These are phyloP conservation scores for Mallotus japonicus DNA, from an alignment of 441 rosid species.

Conservation along the genomic window DNA sequence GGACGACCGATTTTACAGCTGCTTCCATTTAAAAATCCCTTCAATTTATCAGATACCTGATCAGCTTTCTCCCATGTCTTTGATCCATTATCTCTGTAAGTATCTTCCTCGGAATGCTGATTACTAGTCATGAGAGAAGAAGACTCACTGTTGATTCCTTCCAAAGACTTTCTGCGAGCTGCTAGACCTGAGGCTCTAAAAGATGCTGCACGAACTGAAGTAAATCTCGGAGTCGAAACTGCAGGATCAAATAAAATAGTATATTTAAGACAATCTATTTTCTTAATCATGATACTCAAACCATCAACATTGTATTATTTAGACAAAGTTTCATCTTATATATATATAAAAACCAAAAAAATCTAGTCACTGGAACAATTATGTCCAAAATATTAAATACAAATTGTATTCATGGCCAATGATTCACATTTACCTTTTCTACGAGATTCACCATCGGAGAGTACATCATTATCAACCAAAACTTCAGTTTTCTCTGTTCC, in stretches of 20 bases:
- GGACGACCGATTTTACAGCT: conserved; percentile 33
- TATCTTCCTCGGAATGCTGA: conserved; percentile 39
- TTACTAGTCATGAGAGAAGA: conserved; percentile 27
- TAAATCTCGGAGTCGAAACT: conserved; percentile 60
- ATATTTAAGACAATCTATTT: too few species aligned
- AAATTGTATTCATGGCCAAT: not conserved
- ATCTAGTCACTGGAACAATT: too few species aligned
- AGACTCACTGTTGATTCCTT: conserved; percentile 26
- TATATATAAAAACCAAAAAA: not conserved
- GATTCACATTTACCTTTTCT: conserved; percentile 23
- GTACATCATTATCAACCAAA: conserved; percentile 33
- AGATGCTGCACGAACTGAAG: conserved; percentile 70
- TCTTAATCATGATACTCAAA: not conserved
- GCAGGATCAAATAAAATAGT: not conserved
- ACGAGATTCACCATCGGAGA: conserved; percentile 29
- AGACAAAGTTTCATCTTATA: not conserved
- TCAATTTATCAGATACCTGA: conserved; percentile 30
- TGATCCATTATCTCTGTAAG: conserved; percentile 22
- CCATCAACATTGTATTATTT: not conserved
- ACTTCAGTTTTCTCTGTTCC: conserved; percentile 43
- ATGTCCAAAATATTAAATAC: too few species aligned
- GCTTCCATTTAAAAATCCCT: conserved; percentile 33
- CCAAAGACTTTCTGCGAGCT: conserved; percentile 38
- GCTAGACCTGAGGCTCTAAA: conserved; percentile 72
- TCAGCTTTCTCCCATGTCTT: conserved; percentile 32